Evolutionary conservation across 2,329 filamentous ascomycete species (phyloP).

Genomic region (Aureobasidium sp.): DNA sequence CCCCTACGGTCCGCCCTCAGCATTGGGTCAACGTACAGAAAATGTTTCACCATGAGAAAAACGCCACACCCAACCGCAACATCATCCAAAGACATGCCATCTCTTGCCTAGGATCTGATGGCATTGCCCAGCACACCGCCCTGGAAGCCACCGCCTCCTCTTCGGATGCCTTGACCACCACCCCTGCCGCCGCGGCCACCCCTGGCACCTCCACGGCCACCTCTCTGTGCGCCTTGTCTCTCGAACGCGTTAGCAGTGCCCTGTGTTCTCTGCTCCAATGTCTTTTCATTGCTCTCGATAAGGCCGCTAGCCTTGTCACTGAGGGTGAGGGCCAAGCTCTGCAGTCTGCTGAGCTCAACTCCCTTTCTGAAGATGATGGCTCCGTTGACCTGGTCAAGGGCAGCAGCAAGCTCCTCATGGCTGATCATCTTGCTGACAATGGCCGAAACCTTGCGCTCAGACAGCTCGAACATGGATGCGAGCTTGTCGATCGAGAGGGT

Average conservation of each 20-base stretch:
- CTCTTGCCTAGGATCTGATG: slow-evolving; percentile 38
- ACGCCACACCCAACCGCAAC: slow-evolving; percentile 13
- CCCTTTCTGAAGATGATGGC: slow-evolving; percentile 99
- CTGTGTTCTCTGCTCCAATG: slow-evolving; percentile 92
- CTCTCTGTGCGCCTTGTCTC: slow-evolving; percentile 73
- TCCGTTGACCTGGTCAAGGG: slow-evolving; percentile 93
- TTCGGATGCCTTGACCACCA: slow-evolving; percentile 57
- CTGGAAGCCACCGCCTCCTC: slow-evolving; percentile 74
- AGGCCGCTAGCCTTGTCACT: slow-evolving; percentile 94
- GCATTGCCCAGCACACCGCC: slow-evolving; percentile 65
- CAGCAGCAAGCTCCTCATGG: slow-evolving; percentile 93
- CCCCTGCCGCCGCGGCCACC: slow-evolving; percentile 56
- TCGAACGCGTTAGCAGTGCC: slow-evolving; percentile 94
- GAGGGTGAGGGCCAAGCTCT: slow-evolving; percentile 87
- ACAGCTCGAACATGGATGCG: slow-evolving; percentile 90
- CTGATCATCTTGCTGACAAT: slow-evolving; percentile 99
- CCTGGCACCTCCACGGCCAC: slow-evolving; percentile 52
- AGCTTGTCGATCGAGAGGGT: slow-evolving; percentile 82
- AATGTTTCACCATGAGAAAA: slow-evolving; percentile 11
- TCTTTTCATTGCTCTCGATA: slow-evolving; percentile 96
- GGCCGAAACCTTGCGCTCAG: slow-evolving; percentile 83
- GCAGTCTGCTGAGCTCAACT: slow-evolving; percentile 90
- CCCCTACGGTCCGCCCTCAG: background rate
- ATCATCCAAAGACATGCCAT: background rate
- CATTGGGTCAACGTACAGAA: background rate